Base-by-base conservation (phyloP, 306 rosid species). In the Trifolium pratense region DNA sequence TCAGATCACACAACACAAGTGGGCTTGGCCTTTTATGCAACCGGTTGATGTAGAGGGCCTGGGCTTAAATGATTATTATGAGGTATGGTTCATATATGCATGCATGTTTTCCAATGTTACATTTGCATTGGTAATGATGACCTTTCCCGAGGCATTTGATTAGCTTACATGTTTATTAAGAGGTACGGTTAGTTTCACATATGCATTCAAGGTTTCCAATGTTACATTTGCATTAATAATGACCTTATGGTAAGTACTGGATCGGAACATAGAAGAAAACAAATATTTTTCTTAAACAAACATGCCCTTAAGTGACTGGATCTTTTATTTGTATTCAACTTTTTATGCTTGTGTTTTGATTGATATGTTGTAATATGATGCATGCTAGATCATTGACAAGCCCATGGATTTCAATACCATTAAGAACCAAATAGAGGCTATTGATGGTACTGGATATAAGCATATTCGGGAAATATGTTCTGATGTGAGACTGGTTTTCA, bases 31-130 rank as follows among this genome's bases (percentile, higher is more conserved):
- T 68, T 91, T 93, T 88, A 85, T 91, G 97, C 91, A 91, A 77
- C 97, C 97, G 57, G 97, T 93, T 53, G 98, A 91, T 81, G 97
- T 93, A 39, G 91, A 85, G 81, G 97, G 94, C 70, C 97, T 93
- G 53, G 90, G 92, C 58, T 86, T 93, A 75, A 81, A 89, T 51
- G 98, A 93, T 87, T 91, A 93, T 70, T 91, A 81, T 55, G 89
- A 89, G 97, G 98, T 91, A 84, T 80, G 79, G 32, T 77, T 57
- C 53, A 49, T 58, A 60, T 52, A 45, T 11, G 21, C 32, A 36
- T 57, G 70, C 63, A 21, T 53, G 74, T 55, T 75, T 23, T 46
- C 66, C 9, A 39, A 64, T 55, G 57, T 36, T 53, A 43, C 64
- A 18, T 61, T 61, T 32, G 23, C 59, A 58, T 74, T 74, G 26